Base-by-base conservation (phyloP, 2,329 filamentous ascomycete species). In the Colletotrichum aenigma region DNA sequence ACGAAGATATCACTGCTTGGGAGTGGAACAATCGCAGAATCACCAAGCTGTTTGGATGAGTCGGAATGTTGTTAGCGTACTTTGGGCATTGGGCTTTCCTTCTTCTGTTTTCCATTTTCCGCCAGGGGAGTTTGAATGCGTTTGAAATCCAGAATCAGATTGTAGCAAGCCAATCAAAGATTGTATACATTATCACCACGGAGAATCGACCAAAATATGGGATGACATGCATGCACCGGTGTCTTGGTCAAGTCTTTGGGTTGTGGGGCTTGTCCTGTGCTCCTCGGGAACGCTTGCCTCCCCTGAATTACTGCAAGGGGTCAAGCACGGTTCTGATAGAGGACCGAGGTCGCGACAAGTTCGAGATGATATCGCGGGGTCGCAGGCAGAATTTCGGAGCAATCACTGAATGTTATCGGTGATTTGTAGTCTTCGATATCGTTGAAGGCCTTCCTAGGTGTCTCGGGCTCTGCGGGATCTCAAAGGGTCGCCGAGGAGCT, bases 1-100 rank as follows among this genome's bases (percentile, higher is more conserved):
- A 84, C 30, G 80, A 81, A 32, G 80, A 83, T 66, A 78, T 85
- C 1, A 83, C 82, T 12, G 83, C 83, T 7, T 79, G 83, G 78
- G 83, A 85, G 70, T 84, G 79, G 79, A 81, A 81, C 66, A 72
- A 67, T 16, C 75, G 76, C 16, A 75, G 80, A 7, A 81, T 81
- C 28, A 79, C 79, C 24, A 79, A 80, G 34, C 28, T 81, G n/a
- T 72, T 72, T 18, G 16, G 24, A 2, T 72, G 24, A 52, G 30
- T 18, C n/a, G 43, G 18, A 48, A 48, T 48, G 10, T 48, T 48
- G 43, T 1, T 1, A 7, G 43, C 43, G 2, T 48, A 21, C 43
- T 48, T 48, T 48, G n/a, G 43, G 6, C 9, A 1, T 13, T 1
- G 6, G 1, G 43, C 1, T n/a, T 48, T 21, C 10, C 43, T 10